Base-by-base conservation (phyloP, 441 rosid species). In the Arabidopsis lyrata region DNA sequence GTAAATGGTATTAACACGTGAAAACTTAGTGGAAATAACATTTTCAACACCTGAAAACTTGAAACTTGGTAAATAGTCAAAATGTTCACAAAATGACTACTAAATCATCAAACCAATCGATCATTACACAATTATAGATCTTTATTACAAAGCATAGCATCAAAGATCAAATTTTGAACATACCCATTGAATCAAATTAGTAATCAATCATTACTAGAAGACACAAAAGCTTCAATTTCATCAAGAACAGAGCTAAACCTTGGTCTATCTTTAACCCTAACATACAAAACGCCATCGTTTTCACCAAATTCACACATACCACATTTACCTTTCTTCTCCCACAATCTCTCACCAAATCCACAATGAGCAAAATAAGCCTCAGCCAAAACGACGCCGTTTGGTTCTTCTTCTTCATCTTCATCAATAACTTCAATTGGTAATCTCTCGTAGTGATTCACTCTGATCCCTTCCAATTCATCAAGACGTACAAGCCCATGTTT, bases 381-480 rank as follows among this genome's bases (percentile, higher is more conserved):
- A 11, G 87, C 93, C 16, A 63, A 84, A 44, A 22, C 84, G 68
- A 8, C 81, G 5, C 32, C 83, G 63, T 66, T 41, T 14, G 27
- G 79, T n/a, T 57, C 70, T 9, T 67, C 75, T 1, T 50, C 56
- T 22, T 22, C 24, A 0, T 8, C 24, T 0, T 12, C 32, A 1
- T 61, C 57, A 8, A 12, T 45, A 15, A 84, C 83, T 34, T 79
- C 75, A 45, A 91, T 61, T 0, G 84, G 81, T n/a, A 81, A 80
- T 59, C 95, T 80, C 85, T 91, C 92, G 83, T 88, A 91, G 72
- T 89, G 93, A n/a, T 89, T 86, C 3, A 54, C 50, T 6, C 79
- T 11, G 67, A 74, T 73, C 8, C 92, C 93, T 53, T 91, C 93
- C 68, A 89, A 68, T 32, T 88, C 85, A 75, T 91, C 92, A 34